Evolutionary conservation across 176 grass and related monocot genomes (phyloP), one percentile per base, ranked within the genome.

Genomic region (Saccharum spontaneum): DNA sequence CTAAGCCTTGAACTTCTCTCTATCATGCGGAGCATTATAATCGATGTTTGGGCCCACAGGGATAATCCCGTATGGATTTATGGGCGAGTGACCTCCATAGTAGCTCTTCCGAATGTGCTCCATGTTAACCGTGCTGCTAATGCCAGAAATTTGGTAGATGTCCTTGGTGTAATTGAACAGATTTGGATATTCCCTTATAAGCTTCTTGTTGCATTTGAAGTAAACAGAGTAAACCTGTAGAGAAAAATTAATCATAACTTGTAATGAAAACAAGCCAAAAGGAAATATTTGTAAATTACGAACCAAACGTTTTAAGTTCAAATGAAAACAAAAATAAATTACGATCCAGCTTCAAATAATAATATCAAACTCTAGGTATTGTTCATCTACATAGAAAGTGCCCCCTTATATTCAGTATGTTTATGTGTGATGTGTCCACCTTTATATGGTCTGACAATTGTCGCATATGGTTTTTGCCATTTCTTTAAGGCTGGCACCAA

Each of bases 121-220:
- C 93, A 95, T 93, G 20, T 92, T 79, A 14, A 98, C 95, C 1
- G 95, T 90, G 83, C 83, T 86, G 71, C 87, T 90, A 45, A 98
- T 90, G 50, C 93, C 93, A 55, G 79, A 83, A 61, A 90, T 90
- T 70, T 95, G 95, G 79, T 92, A 98, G 43, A 98, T 93, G 69
- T 98, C 93, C 71, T 98, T 98, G 45, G 87, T 95, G 87, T 98
- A 98, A 16, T 98, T 98, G 83, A 95, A 95, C 73, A 98, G 41
- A 62, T 98, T 98, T 4, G 89, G 87, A 57, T 93, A 95, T 71
- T 98, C 95, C 45, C 77, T 86, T 69, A 98, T 33, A 20, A 93
- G 91, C 79, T 85, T 95, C 88, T 98, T 98, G 91, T 95, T 98
- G 80, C 93, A 98, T 78, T 98, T 95, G 91, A 98, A 98, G 67